These are phyloP conservation scores for Macrocybe sp. DNA, from an alignment of 1,284 basidiomycete species.

Conservation along the genomic window DNA sequence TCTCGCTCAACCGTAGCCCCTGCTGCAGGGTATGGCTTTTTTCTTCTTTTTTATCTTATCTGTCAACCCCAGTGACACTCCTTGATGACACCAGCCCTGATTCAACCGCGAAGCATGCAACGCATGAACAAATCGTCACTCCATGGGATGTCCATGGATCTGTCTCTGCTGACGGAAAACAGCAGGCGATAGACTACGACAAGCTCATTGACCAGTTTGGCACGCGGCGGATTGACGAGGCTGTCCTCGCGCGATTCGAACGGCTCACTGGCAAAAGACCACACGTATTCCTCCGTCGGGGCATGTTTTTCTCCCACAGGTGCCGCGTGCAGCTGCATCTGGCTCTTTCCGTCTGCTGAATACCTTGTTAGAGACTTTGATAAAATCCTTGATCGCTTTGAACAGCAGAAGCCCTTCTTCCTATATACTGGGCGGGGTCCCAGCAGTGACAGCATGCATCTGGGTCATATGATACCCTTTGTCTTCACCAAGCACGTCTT, in stretches of 20 bases:
- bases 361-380: constrained; percentile 74
- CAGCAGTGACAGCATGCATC: constrained; percentile 95
- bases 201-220: constrained; percentile 95
- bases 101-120: too few relatives aligned
- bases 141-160: constrained; percentile 98
- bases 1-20: too few relatives aligned
- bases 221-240: constrained; percentile 75
- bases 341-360: background rate
- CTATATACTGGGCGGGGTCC: constrained; percentile 98
- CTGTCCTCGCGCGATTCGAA: constrained; percentile 88
- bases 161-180: constrained; percentile 85
- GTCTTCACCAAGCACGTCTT: constrained; percentile 86
- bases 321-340: constrained; percentile 27
- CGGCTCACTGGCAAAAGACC: constrained; percentile 85
- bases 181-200: constrained; percentile 93
- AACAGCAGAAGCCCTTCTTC: constrained; percentile 97
- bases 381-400: constrained; percentile 91
- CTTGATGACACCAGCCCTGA: too few relatives aligned
- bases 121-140: constrained; percentile 82
- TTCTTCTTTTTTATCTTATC: too few relatives aligned
- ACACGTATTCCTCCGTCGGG: constrained; percentile 88
- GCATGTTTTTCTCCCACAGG: constrained; percentile 99
- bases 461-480: constrained; percentile 98
- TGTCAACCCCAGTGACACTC: too few relatives aligned
- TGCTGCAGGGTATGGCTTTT: too few relatives aligned